Percentiles rank a stretch among this genome's conserved stretches.
These are phyloP conservation scores for Candida pseudoglaebosa DNA, from an alignment of 805 yeast species.

Conservation along the genomic window DNA sequence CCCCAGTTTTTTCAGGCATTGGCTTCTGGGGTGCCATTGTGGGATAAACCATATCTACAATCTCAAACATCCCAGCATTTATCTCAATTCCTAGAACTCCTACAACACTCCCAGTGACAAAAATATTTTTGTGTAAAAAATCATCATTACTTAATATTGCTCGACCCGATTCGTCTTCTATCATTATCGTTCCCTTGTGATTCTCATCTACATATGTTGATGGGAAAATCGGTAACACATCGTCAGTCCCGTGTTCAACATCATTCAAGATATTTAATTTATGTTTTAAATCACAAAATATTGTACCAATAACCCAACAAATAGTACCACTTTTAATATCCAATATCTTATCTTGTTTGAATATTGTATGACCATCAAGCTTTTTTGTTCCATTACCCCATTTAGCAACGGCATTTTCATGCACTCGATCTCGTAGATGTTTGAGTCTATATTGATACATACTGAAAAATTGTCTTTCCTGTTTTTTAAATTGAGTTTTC, in stretches of 20 bases:
- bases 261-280: slow-evolving; percentile 86
- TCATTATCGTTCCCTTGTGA: slow-evolving; percentile 46
- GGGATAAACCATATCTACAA: slow-evolving; percentile 77
- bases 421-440: slow-evolving; percentile 30
- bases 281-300: slow-evolving; percentile 76
- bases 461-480: slow-evolving; percentile 37
- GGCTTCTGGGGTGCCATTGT: slow-evolving; percentile 54
- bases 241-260: slow-evolving; percentile 58
- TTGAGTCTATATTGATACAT: slow-evolving; percentile 41
- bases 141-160: slow-evolving; percentile 64
- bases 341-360: slow-evolving; percentile 40
- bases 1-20: slow-evolving; percentile 13
- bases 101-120: slow-evolving; percentile 87
- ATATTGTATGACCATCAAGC: slow-evolving; percentile 29
- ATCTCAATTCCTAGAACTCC: slow-evolving; percentile 86
- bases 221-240: slow-evolving; percentile 41
- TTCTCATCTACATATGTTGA: slow-evolving; percentile 19
- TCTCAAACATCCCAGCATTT: slow-evolving; percentile 77
- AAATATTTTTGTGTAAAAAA: slow-evolving; percentile 47
- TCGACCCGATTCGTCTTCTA: slow-evolving; percentile 93
- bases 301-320: slow-evolving; percentile 84
- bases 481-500: slow-evolving; percentile 22
- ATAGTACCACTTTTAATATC: slow-evolving; percentile 61
- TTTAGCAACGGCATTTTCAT: slow-evolving; percentile 30
- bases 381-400: slow-evolving; percentile 51